phyloP scores from a whole-genome alignment of 1,284 basidiomycete species.

The Tilletia setariae region DNA sequence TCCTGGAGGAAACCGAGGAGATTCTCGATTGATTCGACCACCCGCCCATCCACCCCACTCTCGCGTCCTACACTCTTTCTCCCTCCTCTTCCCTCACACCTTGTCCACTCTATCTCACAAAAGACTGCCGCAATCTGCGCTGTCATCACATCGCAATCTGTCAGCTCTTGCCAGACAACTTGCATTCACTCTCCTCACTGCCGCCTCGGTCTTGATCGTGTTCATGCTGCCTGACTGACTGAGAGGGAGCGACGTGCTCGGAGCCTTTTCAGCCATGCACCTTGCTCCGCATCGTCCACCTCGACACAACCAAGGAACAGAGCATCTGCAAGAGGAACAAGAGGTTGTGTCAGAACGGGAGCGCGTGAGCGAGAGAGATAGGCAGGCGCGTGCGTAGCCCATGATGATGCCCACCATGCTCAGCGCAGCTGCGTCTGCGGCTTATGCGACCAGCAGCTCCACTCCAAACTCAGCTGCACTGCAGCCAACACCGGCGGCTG shows the following conservation, averaged over 20 bases:
- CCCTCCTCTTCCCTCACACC: not conserved
- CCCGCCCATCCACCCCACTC: not conserved
- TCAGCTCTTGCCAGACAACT: no score
- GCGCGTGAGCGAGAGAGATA: no score
- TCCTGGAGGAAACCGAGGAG: conserved; percentile 25
- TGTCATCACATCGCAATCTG: no score
- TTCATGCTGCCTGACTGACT: no score
- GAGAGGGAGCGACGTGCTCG: no score
- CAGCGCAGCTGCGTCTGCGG: not conserved
- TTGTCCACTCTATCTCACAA: not conserved
- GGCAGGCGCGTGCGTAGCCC: not conserved
- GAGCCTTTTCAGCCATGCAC: no score
- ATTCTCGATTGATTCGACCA: conserved; percentile 12
- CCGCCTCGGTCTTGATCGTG: no score
- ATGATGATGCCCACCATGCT: conserved; percentile 3
- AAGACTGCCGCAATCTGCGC: no score
- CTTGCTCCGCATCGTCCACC: no score
- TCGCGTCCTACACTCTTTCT: not conserved
- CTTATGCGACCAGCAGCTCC: conserved; percentile 1
- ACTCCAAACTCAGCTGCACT: not conserved
- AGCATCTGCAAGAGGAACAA: no score
- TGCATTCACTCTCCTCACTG: no score
- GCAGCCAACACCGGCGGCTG: not conserved
- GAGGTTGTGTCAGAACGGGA: not conserved
- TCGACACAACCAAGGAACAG: no score